These are phyloP conservation scores for Porcisia deanei DNA, from an alignment of 208 protist species.

Conservation along the genomic window DNA sequence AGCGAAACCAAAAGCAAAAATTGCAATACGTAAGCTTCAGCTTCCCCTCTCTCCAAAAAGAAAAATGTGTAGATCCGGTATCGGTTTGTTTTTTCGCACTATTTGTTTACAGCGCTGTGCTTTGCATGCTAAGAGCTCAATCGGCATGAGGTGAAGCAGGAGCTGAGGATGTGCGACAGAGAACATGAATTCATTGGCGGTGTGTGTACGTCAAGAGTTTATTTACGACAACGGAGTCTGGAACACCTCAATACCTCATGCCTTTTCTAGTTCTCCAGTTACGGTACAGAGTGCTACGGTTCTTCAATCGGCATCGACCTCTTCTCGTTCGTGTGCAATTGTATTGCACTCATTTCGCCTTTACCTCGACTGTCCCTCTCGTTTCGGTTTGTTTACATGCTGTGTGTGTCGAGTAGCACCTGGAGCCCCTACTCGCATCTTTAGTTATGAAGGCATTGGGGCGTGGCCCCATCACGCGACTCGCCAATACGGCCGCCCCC, in stretches of 20 bases:
- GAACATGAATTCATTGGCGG: no score
- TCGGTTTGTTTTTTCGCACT: not conserved
- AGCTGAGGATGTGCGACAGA: not conserved
- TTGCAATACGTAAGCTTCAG: not conserved
- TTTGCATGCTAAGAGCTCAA: no score
- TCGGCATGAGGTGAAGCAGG: no score
- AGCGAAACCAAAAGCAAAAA: not conserved
- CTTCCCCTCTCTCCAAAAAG: not conserved
- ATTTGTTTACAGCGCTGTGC: not conserved
- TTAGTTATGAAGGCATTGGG: conserved; percentile 36
- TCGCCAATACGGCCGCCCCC: conserved; percentile 11
- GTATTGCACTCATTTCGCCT: no score
- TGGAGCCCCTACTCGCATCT: not conserved
- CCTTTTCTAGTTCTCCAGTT: no score
- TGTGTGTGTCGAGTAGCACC: not conserved
- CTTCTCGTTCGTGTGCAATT: not conserved
- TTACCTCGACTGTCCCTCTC: not conserved
- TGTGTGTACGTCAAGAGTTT: not conserved
- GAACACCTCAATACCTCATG: not conserved
- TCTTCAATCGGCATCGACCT: not conserved
- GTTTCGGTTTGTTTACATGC: not conserved
- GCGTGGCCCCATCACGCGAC: conserved; percentile 33
- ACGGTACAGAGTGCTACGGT: not conserved
- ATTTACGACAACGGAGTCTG: not conserved
- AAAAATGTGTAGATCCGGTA: not conserved